These are phyloP conservation scores for Ogataea allantospora DNA, from an alignment of 805 yeast genomes.

Conservation along the genomic window DNA sequence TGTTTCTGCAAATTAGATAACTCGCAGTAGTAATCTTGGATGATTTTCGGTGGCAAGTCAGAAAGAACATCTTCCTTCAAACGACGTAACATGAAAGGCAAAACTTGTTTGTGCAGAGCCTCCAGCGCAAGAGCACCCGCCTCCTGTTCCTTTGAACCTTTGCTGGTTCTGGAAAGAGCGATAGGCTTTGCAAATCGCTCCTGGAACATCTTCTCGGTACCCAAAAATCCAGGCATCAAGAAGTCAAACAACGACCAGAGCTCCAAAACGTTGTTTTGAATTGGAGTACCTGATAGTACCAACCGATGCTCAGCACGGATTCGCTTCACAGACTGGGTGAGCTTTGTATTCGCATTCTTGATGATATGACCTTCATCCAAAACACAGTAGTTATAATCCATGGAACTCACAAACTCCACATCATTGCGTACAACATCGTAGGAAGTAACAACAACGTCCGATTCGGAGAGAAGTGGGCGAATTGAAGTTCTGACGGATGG, in stretches of 20 bases:
- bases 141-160: conserved; percentile 92
- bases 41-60: conserved; percentile 96
- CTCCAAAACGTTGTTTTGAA: conserved; percentile 94
- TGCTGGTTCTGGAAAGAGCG: conserved; percentile 86
- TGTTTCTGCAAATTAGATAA: conserved; percentile 86
- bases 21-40: conserved; percentile 97
- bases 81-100: conserved; percentile 95
- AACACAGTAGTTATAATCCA: conserved; percentile 89
- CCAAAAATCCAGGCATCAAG: conserved; percentile 97
- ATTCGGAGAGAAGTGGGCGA: conserved; percentile 47
- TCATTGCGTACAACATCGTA: conserved; percentile 97
- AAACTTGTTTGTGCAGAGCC: conserved; percentile 91
- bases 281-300: conserved; percentile 94
- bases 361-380: conserved; percentile 97
- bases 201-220: conserved; percentile 90
- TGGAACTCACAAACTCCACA: conserved; percentile 54
- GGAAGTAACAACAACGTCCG: conserved; percentile 90
- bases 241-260: conserved; percentile 97
- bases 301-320: conserved; percentile 85
- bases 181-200: conserved; percentile 97
- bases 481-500: conserved; percentile 67
- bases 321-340: conserved; percentile 83
- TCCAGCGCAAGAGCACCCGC: conserved; percentile 95
- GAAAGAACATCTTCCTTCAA: conserved; percentile 93
- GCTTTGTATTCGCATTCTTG: conserved; percentile 84